A percentile compares a stretch with the other conserved stretches of the same genome.
Evolutionary conservation across 2,329 filamentous ascomycete genomes (phyloP).

Genomic region (Colletotrichum paranaense): DNA sequence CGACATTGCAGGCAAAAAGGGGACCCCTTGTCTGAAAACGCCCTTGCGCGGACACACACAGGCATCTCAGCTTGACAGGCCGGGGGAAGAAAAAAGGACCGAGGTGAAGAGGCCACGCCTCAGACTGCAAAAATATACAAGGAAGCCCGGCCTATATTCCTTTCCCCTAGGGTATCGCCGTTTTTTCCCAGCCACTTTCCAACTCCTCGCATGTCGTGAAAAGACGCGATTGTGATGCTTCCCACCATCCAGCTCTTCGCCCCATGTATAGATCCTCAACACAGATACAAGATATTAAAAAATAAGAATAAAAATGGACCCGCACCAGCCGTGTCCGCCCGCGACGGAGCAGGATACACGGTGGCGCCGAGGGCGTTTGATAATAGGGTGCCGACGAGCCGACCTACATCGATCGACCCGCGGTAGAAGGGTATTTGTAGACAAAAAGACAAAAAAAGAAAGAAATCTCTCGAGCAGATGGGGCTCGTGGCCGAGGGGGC

Average conservation of each 20-base stretch:
- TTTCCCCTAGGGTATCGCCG: conserved; percentile 26
- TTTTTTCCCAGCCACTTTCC: conserved; percentile 13
- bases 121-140: conserved; percentile 27
- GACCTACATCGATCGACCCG: not conserved
- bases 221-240: conserved; percentile 6
- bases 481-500: conserved; percentile 23
- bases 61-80: conserved; percentile 29
- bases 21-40: conserved; percentile 15
- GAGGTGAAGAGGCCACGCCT: conserved; percentile 7
- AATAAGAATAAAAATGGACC: conserved; percentile 10
- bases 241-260: conserved; percentile 5
- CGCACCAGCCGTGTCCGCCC: not conserved
- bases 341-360: not conserved
- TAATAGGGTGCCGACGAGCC: conserved; percentile 1
- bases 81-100: conserved; percentile 16
- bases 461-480: conserved; percentile 31
- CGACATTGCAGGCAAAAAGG: conserved; percentile 18
- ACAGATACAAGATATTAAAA: conserved; percentile 35
- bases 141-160: conserved; percentile 17
- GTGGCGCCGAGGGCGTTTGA: conserved; percentile 7
- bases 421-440: conserved; percentile 26
- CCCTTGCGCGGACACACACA: not conserved
- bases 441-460: conserved; percentile 29
- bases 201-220: conserved; percentile 29
- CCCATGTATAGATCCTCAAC: conserved; percentile 27